These are phyloP conservation scores for Colletotrichum viniferum DNA, from an alignment of 2,329 filamentous ascomycete genomes.

Conservation along the genomic window DNA sequence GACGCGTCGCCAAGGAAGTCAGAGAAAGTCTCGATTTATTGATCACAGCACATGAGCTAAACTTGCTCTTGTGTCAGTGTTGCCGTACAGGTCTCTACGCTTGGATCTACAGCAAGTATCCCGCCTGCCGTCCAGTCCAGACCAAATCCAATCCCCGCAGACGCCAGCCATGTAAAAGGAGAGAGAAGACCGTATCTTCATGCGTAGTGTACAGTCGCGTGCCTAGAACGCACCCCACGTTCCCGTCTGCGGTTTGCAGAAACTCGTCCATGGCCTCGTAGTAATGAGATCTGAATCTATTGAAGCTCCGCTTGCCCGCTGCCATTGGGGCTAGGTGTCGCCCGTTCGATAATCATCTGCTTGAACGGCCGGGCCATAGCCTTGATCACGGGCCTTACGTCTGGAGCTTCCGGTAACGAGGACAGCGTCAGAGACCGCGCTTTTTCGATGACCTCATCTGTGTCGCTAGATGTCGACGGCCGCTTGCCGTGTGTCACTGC, in stretches of 20 bases:
- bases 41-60: background rate
- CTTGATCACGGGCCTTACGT: conserved; percentile 46
- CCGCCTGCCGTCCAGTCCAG: background rate
- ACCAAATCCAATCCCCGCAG: background rate
- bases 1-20: background rate
- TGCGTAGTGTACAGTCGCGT: background rate
- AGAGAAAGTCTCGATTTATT: background rate
- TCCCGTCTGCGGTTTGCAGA: background rate
- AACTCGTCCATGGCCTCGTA: background rate
- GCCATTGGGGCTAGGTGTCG: background rate
- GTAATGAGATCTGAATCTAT: background rate
- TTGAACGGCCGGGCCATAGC: conserved; percentile 44
- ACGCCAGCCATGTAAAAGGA: background rate
- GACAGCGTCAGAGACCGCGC: conserved; percentile 33
- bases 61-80: background rate
- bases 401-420: conserved; percentile 37
- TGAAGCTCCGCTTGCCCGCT: background rate
- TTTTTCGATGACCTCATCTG: conserved; percentile 27
- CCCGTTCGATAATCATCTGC: conserved; percentile 28
- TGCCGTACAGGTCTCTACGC: background rate
- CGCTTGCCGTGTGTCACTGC: conserved; percentile 47
- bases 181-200: background rate
- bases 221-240: background rate
- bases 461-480: conserved; percentile 33
- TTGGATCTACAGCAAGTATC: background rate